Evolutionary conservation across 2,329 filamentous ascomycete species (phyloP).

Genomic region (Alternaria sp.): DNA sequence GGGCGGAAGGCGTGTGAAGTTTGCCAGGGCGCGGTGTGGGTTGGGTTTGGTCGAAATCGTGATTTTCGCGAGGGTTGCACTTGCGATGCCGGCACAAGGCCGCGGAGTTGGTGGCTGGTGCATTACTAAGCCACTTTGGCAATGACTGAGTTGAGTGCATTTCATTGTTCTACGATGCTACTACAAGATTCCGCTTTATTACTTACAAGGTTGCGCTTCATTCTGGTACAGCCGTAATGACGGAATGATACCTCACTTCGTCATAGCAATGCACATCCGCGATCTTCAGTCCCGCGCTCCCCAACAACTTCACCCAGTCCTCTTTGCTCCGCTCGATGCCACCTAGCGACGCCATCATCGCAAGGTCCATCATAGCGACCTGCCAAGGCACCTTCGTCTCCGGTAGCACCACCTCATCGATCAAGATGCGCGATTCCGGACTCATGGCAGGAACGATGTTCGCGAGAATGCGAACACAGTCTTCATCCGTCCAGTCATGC

Average conservation of each 20-base stretch:
- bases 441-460: conserved; percentile 34
- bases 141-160: not conserved
- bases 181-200: not conserved
- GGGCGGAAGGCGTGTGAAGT: not conserved
- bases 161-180: not conserved
- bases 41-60: not conserved
- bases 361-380: conserved; percentile 35
- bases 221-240: conserved; percentile 23
- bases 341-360: conserved; percentile 33
- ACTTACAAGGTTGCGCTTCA: not conserved
- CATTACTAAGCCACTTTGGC: not conserved
- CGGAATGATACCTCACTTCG: conserved; percentile 25
- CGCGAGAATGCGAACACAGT: conserved; percentile 35
- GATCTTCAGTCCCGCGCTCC: conserved; percentile 31
- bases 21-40: not conserved
- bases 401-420: conserved; percentile 42
- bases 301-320: conserved; percentile 29
- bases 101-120: not conserved
- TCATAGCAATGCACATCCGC: conserved; percentile 35
- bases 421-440: conserved; percentile 35
- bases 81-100: not conserved
- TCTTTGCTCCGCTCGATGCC: conserved; percentile 33
- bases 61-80: not conserved
- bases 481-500: conserved; percentile 43
- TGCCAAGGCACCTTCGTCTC: conserved; percentile 39